Evolutionary conservation across 2,329 filamentous ascomycete species (phyloP), one percentile per base, ranked within the genome.

Genomic region (Myriosclerotinia scirpicola): DNA sequence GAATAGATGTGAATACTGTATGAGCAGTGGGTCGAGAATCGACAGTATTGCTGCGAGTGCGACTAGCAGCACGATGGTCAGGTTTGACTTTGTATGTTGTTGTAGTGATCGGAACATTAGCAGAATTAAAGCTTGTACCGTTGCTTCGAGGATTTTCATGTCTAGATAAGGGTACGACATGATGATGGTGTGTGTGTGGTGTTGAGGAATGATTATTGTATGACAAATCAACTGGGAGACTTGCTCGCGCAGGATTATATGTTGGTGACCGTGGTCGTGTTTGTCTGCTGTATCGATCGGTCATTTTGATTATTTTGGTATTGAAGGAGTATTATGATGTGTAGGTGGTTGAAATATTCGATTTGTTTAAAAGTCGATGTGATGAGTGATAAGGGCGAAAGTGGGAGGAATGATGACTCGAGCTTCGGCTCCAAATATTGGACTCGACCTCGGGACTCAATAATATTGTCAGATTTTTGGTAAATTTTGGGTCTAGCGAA

Each of bases 11-110:
- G 69, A 87, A 81, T 67, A 87, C 84, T 12, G 70, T 63, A 3
- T 70, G 60, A 71, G 87, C 83, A 26, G 66, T 83, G 14, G 85
- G 83, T 52, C 78, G 74, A 17, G 81, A 77, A 66, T 88, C 86
- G 34, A 85, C 69, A 0, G 84, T 85, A 1, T 81, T 79, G 9
- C 75, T 76, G 65, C 83, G 81, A 64, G 77, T 78, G 36, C 82
- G 81, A 73, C 81, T 83, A 58, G 80, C 78, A 67, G 78, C 81
- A 68, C 83, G 80, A 50, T 79, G 73, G 54, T 88, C 85, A 58
- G 84, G 81, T 66, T 80, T 81, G 64, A 86, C 80, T 63, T 84
- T 83, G 72, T 87, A 88, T 14, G 84, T 84, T 59, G 83, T 84
- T 22, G 84, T 82, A 12, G 83, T 82, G 20, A 83, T 79, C 71